Evolutionary conservation across 805 yeast species (phyloP), one percentile per base, ranked within the genome.

Genomic region (Tetrapisispora phaffii): DNA sequence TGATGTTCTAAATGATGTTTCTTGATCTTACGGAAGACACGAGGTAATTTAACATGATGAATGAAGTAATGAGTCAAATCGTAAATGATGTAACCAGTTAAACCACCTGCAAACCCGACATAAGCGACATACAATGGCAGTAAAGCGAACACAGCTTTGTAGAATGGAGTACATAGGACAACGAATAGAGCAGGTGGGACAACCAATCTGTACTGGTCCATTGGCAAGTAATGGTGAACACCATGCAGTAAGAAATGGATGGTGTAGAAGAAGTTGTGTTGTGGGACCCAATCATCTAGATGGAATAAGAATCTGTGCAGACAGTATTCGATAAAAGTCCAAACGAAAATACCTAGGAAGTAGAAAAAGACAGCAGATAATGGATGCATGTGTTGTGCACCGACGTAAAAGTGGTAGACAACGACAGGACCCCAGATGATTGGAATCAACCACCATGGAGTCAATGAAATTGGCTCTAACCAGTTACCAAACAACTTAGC

Each of bases 401-500:
- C 94, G 23, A 76, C 58, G 52, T 71, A 73, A 50, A 85, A 73
- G 44, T 84, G 66, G 53, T 68, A 82, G 20, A 79, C 54, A 60
- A 87, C 85, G 39, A 77, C 80, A 2, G 97, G 97, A 38, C 87
- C 63, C 97, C 98, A 94, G 22, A 87, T 53, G 1, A 69, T 48
- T 16, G 98, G 98, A 19, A 93, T 83, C 21, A 87, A 83, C 76
- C 80, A 93, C 97, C 97, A 93, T 12, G 97, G 82, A 3, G 98
- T 93, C 58, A 82, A 71, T 7, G 95, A 79, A 22, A 93, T 60
- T 4, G 97, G 97, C 67, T 93, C 98, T 48, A 93, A 70, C 65
- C 90, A 85, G 66, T 89, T 88, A 41, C 98, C 98, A 65, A 93
- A 93, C 44, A 93, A 63, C 7, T 89, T 96, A 12, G 98, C 98